phyloP scores from a whole-genome alignment of 1,284 basidiomycete species.

The Cryptococcus hybrid region DNA sequence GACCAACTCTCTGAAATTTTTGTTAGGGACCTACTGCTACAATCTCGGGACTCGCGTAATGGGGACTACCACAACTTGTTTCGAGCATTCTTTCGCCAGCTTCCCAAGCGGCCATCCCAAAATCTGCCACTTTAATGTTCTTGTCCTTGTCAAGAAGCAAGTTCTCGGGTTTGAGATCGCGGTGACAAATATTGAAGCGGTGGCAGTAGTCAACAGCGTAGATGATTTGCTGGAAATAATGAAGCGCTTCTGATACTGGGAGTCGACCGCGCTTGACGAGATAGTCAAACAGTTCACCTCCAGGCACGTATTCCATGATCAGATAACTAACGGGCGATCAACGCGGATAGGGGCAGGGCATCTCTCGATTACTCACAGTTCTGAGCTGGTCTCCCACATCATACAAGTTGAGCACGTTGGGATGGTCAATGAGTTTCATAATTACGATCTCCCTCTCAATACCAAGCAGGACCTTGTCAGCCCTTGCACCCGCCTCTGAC shows the following conservation, averaged over 20 bases:
- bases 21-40: conserved; percentile 77
- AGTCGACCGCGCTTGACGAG: conserved; percentile 83
- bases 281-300: conserved; percentile 96
- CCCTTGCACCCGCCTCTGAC: conserved; percentile 57
- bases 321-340: conserved; percentile 59
- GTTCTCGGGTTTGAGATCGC: conserved; percentile 98
- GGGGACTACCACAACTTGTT: conserved; percentile 95
- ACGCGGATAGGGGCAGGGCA: not conserved
- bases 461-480: conserved; percentile 80
- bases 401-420: conserved; percentile 90
- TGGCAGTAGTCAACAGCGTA: conserved; percentile 95
- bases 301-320: conserved; percentile 95
- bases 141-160: conserved; percentile 77
- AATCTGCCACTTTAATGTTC: conserved; percentile 97
- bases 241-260: conserved; percentile 74
- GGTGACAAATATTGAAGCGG: conserved; percentile 93
- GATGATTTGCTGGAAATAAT: conserved; percentile 97
- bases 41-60: conserved; percentile 98
- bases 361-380: conserved; percentile 33
- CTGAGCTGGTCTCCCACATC: conserved; percentile 82
- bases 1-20: conserved; percentile 4
- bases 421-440: conserved; percentile 98
- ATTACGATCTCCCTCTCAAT: conserved; percentile 98
- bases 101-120: conserved; percentile 98
- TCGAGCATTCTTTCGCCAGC: conserved; percentile 67